Percentiles rank a stretch among this genome's conserved stretches.
Conservation (phyloP, 805 yeast species). For the Starmera dryadoides region DNA sequence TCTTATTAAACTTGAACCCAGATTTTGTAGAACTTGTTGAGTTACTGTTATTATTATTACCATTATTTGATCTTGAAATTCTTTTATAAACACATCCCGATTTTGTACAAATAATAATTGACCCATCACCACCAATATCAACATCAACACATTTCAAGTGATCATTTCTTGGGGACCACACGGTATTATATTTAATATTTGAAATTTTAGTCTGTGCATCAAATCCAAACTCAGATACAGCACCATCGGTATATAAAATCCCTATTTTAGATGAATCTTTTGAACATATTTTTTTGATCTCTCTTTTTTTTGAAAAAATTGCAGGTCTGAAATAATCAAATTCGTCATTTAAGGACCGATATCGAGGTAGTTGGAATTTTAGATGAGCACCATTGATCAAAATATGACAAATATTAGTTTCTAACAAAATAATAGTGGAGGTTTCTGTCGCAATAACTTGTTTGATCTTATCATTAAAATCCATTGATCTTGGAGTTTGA, state of each 20-base stretch:
- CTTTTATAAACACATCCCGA: slow-evolving; percentile 58
- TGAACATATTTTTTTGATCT: slow-evolving; percentile 25
- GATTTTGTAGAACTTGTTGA: slow-evolving; percentile 15
- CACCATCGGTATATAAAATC: slow-evolving; percentile 52
- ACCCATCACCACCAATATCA: slow-evolving; percentile 62
- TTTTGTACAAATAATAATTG: slow-evolving; percentile 56
- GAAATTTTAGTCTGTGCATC: slow-evolving; percentile 21
- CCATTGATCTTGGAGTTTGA: slow-evolving; percentile 33
- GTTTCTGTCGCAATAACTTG: slow-evolving; percentile 58
- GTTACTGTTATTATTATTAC: too few species aligned
- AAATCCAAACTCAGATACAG: slow-evolving; percentile 28
- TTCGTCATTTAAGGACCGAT: slow-evolving; percentile 25
- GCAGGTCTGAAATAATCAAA: slow-evolving; percentile 52
- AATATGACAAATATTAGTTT: slow-evolving; percentile 53
- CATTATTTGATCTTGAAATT: slow-evolving; percentile 4
- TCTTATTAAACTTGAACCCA: slow-evolving; percentile 43
- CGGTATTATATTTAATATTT: slow-evolving; percentile 34
- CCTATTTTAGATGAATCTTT: slow-evolving; percentile 37
- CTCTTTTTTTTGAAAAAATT: slow-evolving; percentile 32
- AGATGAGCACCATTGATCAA: slow-evolving; percentile 51
- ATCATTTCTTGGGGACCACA: slow-evolving; percentile 59
- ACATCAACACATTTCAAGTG: slow-evolving; percentile 58
- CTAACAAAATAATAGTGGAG: slow-evolving; percentile 59
- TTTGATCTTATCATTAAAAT: slow-evolving; percentile 34
- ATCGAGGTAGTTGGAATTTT: slow-evolving; percentile 34